phyloP scores from a whole-genome alignment of 495 filamentous ascomycete species.

The Oleoguttula mirabilis region DNA sequence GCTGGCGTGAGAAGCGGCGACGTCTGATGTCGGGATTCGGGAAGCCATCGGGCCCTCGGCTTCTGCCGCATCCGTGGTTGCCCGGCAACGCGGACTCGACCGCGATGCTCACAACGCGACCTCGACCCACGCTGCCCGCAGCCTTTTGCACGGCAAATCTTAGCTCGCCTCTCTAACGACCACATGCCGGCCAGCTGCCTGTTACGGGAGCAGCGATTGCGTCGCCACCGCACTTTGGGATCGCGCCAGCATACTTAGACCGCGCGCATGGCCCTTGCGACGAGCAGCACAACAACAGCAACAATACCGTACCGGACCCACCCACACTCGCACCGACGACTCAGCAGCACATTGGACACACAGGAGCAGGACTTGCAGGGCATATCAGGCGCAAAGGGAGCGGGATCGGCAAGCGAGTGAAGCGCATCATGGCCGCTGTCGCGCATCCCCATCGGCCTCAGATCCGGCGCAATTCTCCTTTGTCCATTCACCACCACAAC shows the following conservation, averaged over 20 bases:
- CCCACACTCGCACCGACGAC: neutral
- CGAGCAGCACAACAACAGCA: constrained; percentile 7
- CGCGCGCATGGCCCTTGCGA: constrained; percentile 8
- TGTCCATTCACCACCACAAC: constrained; percentile 24
- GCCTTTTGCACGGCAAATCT: neutral
- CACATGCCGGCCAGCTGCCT: constrained; percentile 3
- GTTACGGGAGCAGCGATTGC: constrained; percentile 15
- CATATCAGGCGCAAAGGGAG: constrained; percentile 1
- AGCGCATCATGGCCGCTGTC: constrained; percentile 19
- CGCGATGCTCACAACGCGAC: neutral
- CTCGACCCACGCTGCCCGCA: neutral
- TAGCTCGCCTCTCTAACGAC: neutral
- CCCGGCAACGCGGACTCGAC: neutral
- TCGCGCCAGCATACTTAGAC: constrained; percentile 16
- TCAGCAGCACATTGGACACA: constrained; percentile 2
- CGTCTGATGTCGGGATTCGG: too few relatives aligned
- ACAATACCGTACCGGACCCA: neutral
- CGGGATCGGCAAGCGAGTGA: constrained; percentile 5
- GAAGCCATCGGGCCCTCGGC: neutral
- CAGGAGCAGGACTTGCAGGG: neutral
- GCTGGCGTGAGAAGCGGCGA: too few relatives aligned
- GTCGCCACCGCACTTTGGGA: constrained; percentile 1
- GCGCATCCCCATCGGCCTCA: constrained; percentile 18
- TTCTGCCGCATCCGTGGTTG: neutral
- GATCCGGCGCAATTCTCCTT: constrained; percentile 26